phyloP scores from a whole-genome alignment of 139 green algal species.

The Picochlorum costavermella region DNA sequence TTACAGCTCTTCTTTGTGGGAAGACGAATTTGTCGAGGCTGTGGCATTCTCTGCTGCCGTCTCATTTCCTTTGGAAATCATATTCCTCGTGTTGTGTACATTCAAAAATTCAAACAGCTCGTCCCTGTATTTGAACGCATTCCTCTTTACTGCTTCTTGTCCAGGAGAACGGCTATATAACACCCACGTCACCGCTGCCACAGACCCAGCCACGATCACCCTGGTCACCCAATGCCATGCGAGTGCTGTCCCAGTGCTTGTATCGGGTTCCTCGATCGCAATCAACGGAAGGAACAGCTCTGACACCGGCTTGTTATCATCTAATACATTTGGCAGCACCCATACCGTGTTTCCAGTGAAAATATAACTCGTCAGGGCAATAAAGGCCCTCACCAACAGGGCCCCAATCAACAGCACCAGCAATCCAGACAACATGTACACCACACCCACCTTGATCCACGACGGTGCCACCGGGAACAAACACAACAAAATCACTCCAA shows the following conservation, averaged over 20 bases:
- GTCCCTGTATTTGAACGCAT: conserved; percentile 19
- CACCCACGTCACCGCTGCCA: conserved; percentile 19
- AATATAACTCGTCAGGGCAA: conserved; percentile 54
- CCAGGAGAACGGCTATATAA: conserved; percentile 35
- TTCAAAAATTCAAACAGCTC: conserved; percentile 28
- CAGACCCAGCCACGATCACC: not conserved
- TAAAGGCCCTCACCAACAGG: conserved; percentile 37
- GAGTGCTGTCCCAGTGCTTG: not conserved
- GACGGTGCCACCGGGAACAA: conserved; percentile 53
- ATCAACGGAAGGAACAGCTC: conserved; percentile 44
- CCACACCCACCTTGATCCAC: conserved; percentile 42
- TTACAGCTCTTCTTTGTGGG: not conserved
- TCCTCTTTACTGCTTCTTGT: conserved; percentile 14
- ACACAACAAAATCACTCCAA: conserved; percentile 40
- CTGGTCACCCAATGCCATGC: conserved; percentile 17
- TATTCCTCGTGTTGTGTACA: conserved; percentile 11
- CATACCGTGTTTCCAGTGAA: conserved; percentile 55
- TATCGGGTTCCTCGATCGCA: conserved; percentile 19
- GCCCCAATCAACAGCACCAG: conserved; percentile 34
- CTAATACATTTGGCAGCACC: conserved; percentile 76
- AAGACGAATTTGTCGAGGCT: not conserved
- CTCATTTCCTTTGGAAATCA: conserved; percentile 4
- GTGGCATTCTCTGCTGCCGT: conserved; percentile 4
- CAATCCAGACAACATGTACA: conserved; percentile 55
- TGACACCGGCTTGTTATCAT: conserved; percentile 48